phyloP scores from a whole-genome alignment of 2,329 filamentous ascomycete species.

The Sphaerostilbella broomeana region DNA sequence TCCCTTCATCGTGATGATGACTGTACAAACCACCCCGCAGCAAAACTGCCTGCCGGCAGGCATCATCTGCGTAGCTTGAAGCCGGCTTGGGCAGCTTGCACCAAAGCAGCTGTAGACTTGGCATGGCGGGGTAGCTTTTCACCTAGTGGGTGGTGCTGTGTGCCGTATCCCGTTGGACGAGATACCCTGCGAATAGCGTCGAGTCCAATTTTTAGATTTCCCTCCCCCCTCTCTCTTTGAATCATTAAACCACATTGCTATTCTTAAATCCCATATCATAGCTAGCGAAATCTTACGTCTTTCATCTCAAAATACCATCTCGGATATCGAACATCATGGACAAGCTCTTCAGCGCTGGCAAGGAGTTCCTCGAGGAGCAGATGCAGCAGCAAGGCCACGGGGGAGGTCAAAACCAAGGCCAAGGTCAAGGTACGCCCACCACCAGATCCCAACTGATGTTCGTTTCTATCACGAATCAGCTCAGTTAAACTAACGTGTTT shows the following conservation, averaged over 20 bases:
- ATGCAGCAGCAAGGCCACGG: too few species aligned
- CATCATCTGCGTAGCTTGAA: too few species aligned
- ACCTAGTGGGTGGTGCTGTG: too few species aligned
- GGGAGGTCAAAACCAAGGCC: too few species aligned
- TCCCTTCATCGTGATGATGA: too few species aligned
- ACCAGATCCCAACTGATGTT: constrained; percentile 4
- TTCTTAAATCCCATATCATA: neutral
- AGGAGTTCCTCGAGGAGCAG: constrained; percentile 30
- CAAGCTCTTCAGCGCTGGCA: constrained; percentile 31
- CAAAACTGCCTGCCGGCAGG: too few species aligned
- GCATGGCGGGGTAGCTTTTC: constrained; percentile 10
- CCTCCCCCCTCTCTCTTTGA: neutral
- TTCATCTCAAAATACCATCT: too few species aligned
- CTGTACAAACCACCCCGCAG: too few species aligned
- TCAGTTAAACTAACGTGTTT: neutral
- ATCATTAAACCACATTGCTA: neutral
- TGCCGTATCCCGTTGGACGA: too few species aligned
- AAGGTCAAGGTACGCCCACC: constrained; percentile 9
- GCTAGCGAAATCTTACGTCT: too few species aligned
- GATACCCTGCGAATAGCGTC: constrained; percentile 1
- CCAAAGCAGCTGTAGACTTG: too few species aligned
- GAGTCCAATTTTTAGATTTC: neutral
- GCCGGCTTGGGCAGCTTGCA: too few species aligned
- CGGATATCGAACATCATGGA: constrained; percentile 29
- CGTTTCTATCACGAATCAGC: neutral